Evolutionary conservation across 257 asterid genomes (phyloP), one percentile per base, ranked within the genome.

Genomic region (Asclepias syriaca): DNA sequence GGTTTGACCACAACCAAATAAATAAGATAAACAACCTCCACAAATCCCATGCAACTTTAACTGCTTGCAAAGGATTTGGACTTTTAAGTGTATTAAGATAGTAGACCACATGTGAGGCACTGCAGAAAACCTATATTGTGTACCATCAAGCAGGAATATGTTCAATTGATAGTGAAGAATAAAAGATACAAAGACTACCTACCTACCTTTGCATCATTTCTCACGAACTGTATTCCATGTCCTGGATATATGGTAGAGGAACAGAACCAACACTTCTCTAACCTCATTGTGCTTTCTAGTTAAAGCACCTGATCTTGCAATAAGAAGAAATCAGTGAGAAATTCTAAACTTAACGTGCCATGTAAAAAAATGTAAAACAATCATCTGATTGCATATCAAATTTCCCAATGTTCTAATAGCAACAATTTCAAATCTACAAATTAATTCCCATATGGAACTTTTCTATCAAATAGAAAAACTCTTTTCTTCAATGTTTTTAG

Each of bases 211-310:
- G 98, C 97, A 69, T 92, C 98, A 34, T 90, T 92, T 43, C 97
- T 90, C 60, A 92, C 98, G 79, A 72, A 92, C 51, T 92, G 98
- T 71, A 92, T 92, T 21, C 96, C 98, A 63, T 92, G 98, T 55
- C 98, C 97, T 0, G 97, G 97, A 70, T 90, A 90, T 6, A 90
- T 19, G 3, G 90, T 88, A 32, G 96, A 89, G 77, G 98, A 92
- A 83, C 98, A 92, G 78, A 92, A 90, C 96, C 96, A 92, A 72
- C 98, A 92, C 45, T 90, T 92, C 75, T 92, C 98, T 84, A 92
- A 82, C 89, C 98, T 90, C 97, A 92, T 92, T 70, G 81, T 59
- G 72, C 66, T 49, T 59, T 68, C 32, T 9, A 8, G 22, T 60
- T 57, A 70, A 54, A 43, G 16, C 19, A 50, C 29, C 18, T 24